These are phyloP conservation scores for Talaromyces stipitatus DNA, from an alignment of 495 filamentous ascomycete species.

Conservation along the genomic window DNA sequence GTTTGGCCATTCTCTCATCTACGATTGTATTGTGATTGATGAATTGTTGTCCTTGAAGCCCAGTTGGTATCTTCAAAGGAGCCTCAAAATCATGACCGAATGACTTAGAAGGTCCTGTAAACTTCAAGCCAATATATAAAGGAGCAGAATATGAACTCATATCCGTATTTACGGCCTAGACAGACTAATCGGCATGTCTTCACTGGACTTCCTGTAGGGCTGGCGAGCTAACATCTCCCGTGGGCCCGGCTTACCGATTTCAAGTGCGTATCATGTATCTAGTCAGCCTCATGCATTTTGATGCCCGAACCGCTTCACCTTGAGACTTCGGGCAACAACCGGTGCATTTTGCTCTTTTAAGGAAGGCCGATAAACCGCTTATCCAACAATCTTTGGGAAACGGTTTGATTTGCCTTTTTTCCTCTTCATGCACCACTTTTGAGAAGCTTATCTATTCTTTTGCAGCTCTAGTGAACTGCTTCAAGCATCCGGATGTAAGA, in stretches of 20 bases:
- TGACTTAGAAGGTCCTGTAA: not conserved
- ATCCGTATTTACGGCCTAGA: not conserved
- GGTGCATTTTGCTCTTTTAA: not conserved
- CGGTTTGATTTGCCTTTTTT: not conserved
- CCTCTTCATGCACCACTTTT: not conserved
- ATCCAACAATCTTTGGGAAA: not conserved
- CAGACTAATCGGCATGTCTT: not conserved
- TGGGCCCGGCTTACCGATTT: not conserved
- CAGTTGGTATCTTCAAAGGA: not conserved
- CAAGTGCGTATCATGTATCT: not conserved
- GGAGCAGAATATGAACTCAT: not conserved
- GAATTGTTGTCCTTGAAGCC: not conserved
- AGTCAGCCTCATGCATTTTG: not conserved
- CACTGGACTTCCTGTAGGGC: not conserved
- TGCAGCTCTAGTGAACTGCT: not conserved
- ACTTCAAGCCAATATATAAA: not conserved
- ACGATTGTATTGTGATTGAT: not conserved
- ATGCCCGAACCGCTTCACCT: conserved; percentile 4
- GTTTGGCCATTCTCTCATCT: not conserved
- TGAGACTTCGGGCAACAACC: not conserved
- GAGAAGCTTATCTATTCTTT: not conserved
- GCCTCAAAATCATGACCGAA: not conserved
- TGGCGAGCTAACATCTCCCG: not conserved
- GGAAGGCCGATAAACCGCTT: not conserved
- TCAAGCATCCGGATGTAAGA: not conserved